phyloP scores from a whole-genome alignment of 2,329 filamentous ascomycete genomes.

The Daldinia sp. region DNA sequence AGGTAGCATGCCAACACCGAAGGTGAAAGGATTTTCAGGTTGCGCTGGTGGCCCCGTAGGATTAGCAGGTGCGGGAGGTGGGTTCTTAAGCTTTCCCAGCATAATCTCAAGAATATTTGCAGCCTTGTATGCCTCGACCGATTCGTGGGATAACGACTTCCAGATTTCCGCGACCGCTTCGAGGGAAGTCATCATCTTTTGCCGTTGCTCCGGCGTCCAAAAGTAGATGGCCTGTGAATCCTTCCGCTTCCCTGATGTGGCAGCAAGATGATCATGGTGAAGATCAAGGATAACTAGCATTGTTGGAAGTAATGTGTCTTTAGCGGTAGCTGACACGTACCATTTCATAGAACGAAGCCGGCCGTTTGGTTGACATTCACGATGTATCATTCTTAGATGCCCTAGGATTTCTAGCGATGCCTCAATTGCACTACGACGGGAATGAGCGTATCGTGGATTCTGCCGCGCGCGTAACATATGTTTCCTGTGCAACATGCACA shows the following conservation, averaged over 20 bases:
- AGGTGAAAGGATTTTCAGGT: slow-evolving; percentile 47
- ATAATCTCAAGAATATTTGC: slow-evolving; percentile 84
- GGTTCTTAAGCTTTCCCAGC: slow-evolving; percentile 78
- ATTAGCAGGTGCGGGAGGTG: slow-evolving; percentile 48
- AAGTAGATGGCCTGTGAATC: slow-evolving; percentile 62
- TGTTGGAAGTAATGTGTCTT: slow-evolving; percentile 87
- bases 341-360: slow-evolving; percentile 79
- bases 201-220: slow-evolving; percentile 71
- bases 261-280: slow-evolving; percentile 72
- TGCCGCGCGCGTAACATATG: slow-evolving; percentile 83
- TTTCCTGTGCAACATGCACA: slow-evolving; percentile 89
- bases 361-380: slow-evolving; percentile 78
- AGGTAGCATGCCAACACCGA: slow-evolving; percentile 52
- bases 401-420: slow-evolving; percentile 84
- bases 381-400: slow-evolving; percentile 80
- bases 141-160: slow-evolving; percentile 80
- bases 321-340: slow-evolving; percentile 82
- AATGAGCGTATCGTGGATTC: slow-evolving; percentile 85
- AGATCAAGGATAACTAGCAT: slow-evolving; percentile 88
- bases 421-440: slow-evolving; percentile 85
- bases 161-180: slow-evolving; percentile 82
- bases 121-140: slow-evolving; percentile 92
- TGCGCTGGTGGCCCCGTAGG: slow-evolving; percentile 35
- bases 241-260: slow-evolving; percentile 57
- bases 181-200: slow-evolving; percentile 81